Evolutionary conservation across 2,329 filamentous ascomycete species (phyloP).

Genomic region (Fusarium pseudocircinatum): DNA sequence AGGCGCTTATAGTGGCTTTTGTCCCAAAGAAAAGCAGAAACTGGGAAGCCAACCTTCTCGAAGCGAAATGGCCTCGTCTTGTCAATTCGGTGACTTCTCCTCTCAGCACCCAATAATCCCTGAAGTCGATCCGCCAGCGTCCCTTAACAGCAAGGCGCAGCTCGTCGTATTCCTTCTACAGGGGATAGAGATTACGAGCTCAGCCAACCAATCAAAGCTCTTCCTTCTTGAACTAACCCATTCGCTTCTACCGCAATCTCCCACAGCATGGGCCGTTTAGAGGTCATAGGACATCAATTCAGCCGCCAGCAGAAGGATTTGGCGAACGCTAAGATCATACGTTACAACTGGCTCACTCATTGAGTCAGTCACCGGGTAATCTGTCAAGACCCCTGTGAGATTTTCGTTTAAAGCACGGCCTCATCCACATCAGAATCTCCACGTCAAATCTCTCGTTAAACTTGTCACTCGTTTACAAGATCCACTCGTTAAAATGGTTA

Average conservation of each 20-base stretch:
- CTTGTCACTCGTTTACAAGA: slow-evolving; percentile 2
- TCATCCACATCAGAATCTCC: neutral
- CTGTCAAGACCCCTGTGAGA: neutral
- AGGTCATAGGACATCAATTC: neutral
- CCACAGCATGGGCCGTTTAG: neutral
- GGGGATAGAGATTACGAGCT: neutral
- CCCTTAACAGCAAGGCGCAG: neutral
- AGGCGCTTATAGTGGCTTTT: neutral
- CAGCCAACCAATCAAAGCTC: neutral
- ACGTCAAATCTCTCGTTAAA: neutral
- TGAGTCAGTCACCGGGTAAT: neutral
- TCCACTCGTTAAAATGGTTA: slow-evolving; percentile 18
- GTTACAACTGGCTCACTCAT: neutral
- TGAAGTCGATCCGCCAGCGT: neutral
- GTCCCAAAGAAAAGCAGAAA: fast-evolving
- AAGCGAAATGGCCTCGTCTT: neutral
- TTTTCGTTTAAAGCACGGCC: neutral
- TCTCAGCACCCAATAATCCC: neutral
- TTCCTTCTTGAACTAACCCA: neutral
- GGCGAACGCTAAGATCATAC: neutral
- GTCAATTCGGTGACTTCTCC: neutral
- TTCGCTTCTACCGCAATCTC: neutral
- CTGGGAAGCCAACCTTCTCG: no score
- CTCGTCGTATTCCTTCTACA: neutral
- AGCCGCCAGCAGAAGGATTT: neutral